phyloP scores from a whole-genome alignment of 2,329 filamentous ascomycete species.

The Pseudogymnoascus pannorum region DNA sequence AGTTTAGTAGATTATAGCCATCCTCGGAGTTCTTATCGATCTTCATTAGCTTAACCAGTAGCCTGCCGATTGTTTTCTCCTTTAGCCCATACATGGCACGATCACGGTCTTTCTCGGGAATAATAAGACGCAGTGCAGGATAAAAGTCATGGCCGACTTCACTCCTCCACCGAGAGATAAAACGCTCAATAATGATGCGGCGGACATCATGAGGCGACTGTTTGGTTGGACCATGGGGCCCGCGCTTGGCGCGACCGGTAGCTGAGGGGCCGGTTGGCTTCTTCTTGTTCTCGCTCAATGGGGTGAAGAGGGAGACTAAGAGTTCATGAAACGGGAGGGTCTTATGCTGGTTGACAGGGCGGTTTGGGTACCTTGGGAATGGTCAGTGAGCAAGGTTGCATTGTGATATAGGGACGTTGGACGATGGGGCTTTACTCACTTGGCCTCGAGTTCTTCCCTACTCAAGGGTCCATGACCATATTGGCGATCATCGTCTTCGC shows the following conservation, averaged over 20 bases:
- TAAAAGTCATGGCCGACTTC: conserved; percentile 91
- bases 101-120: conserved; percentile 89
- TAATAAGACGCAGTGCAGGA: conserved; percentile 81
- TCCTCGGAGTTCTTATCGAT: conserved; percentile 89
- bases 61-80: conserved; percentile 80
- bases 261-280: conserved; percentile 40
- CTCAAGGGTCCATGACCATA: conserved; percentile 37
- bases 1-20: conserved; percentile 76
- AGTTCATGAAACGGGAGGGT: conserved; percentile 80
- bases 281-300: conserved; percentile 69
- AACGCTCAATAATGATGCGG: conserved; percentile 73
- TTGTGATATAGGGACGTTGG: neutral
- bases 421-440: conserved; percentile 16
- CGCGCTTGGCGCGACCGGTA: conserved; percentile 46
- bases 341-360: conserved; percentile 70
- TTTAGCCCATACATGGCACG: conserved; percentile 90
- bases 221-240: conserved; percentile 49
- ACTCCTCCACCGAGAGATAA: conserved; percentile 78
- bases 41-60: conserved; percentile 87
- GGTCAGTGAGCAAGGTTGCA: conserved; percentile 13
- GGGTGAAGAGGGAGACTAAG: conserved; percentile 73
- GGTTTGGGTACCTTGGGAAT: conserved; percentile 63
- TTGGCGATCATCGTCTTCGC: conserved; percentile 39
- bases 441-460: conserved; percentile 20
- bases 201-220: conserved; percentile 70